Evolutionary conservation across 805 yeast species (phyloP).

Genomic region (Komagataella populi): DNA sequence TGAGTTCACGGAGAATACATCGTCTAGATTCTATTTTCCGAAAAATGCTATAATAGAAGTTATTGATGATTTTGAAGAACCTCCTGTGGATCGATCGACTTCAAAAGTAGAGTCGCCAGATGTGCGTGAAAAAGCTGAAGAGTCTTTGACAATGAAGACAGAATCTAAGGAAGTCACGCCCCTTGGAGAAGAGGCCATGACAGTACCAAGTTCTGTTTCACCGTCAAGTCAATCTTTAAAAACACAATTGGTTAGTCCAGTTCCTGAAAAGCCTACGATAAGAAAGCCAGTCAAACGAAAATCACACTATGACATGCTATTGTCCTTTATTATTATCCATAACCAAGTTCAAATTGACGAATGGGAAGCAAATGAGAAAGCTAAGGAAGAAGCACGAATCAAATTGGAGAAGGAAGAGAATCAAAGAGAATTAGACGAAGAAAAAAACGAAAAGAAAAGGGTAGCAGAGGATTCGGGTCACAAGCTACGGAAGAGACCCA

Average conservation of each 20-base stretch:
- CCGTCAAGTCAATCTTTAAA: background rate
- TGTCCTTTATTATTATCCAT: conserved; percentile 37
- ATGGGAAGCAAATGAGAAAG: conserved; percentile 12
- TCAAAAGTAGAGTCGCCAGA: background rate
- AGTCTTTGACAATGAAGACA: background rate
- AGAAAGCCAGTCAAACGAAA: background rate
- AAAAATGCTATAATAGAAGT: conserved; percentile 64
- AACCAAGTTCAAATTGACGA: conserved; percentile 17
- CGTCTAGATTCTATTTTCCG: conserved; percentile 64
- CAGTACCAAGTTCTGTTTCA: background rate
- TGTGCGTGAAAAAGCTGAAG: background rate
- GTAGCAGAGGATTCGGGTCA: conserved; percentile 4
- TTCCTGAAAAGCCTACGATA: background rate
- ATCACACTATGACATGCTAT: conserved; percentile 23
- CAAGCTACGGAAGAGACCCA: conserved; percentile 9
- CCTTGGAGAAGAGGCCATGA: conserved; percentile 2
- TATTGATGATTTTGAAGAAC: conserved; percentile 15
- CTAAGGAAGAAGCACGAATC: conserved; percentile 12
- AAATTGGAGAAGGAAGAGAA: conserved; percentile 10
- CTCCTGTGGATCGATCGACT: conserved; percentile 4
- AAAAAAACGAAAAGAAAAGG: conserved; percentile 11
- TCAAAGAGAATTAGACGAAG: conserved; percentile 8
- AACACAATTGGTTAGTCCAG: background rate
- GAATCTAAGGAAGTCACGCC: background rate
- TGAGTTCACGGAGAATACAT: conserved; percentile 73